Evolutionary conservation across 2,329 filamentous ascomycete species (phyloP).

Genomic region (Arachnopeziza araneosa): DNA sequence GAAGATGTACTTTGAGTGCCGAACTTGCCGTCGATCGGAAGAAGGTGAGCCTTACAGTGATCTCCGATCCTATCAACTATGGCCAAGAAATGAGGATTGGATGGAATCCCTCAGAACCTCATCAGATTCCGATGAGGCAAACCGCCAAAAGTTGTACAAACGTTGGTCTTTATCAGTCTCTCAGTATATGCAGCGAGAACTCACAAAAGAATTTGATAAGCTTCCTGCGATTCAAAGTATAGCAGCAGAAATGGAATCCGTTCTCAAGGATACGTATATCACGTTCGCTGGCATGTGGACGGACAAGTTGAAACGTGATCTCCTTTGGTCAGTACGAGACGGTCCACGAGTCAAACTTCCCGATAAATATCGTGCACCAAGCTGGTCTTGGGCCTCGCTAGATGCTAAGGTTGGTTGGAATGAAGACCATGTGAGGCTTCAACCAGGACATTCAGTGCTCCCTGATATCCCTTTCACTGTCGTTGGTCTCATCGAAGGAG

Average conservation of each 20-base stretch:
- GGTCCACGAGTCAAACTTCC: not conserved
- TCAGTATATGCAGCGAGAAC: slow-evolving; percentile 2
- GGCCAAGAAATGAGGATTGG: slow-evolving; percentile 4
- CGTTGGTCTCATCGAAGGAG: not conserved
- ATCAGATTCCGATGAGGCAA: not conserved
- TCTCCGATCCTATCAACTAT: not conserved
- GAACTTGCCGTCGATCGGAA: slow-evolving; percentile 4
- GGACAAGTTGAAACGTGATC: not conserved
- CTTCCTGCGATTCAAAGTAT: slow-evolving; percentile 8
- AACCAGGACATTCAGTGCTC: not conserved
- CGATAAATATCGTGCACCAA: slow-evolving; percentile 6
- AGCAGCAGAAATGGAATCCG: slow-evolving; percentile 5
- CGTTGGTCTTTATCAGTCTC: slow-evolving; percentile 5
- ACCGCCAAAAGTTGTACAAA: not conserved
- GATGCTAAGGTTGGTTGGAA: not conserved
- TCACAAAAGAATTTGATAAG: slow-evolving; percentile 11
- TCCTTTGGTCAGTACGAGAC: slow-evolving; percentile 5
- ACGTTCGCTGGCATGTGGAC: slow-evolving; percentile 9
- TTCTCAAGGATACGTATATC: slow-evolving; percentile 1
- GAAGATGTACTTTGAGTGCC: slow-evolving; percentile 8
- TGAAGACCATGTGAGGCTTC: not conserved
- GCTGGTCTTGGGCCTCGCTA: slow-evolving; percentile 11
- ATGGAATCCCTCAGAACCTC: not conserved
- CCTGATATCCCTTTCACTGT: not conserved
- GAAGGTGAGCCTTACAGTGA: slow-evolving; percentile 1